phyloP scores from a whole-genome alignment of 2,329 filamentous ascomycete species.

The Plectosphaerella cucumerina region DNA sequence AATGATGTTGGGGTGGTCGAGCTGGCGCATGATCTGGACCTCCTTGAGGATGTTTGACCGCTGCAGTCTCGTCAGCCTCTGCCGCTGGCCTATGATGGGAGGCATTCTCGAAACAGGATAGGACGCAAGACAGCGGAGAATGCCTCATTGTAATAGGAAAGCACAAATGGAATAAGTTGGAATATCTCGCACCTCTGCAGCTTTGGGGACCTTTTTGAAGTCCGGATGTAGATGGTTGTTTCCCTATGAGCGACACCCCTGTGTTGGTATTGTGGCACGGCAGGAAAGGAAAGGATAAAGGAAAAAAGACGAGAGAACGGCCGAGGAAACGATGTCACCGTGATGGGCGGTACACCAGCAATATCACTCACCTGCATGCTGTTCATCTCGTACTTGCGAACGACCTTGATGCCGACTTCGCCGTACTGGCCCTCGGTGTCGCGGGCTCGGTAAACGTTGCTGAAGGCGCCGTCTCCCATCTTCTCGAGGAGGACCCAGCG shows the following conservation, averaged over 20 bases:
- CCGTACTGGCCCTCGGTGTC: slow-evolving; percentile 67
- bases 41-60: slow-evolving; percentile 97
- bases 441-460: slow-evolving; percentile 90
- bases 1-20: slow-evolving; percentile 95
- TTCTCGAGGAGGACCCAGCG: slow-evolving; percentile 86
- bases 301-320: slow-evolving; percentile 16
- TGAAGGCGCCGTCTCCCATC: slow-evolving; percentile 99
- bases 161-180: slow-evolving; percentile 25
- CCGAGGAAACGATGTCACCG: slow-evolving; percentile 8
- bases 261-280: slow-evolving; percentile 44
- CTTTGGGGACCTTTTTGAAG: slow-evolving; percentile 91
- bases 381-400: slow-evolving; percentile 99
- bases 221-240: slow-evolving; percentile 91
- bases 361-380: slow-evolving; percentile 82
- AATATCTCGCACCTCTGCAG: slow-evolving; percentile 84
- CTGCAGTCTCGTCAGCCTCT: slow-evolving; percentile 39
- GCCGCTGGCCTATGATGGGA: not conserved
- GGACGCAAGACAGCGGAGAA: slow-evolving; percentile 22
- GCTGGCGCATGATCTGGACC: slow-evolving; percentile 95
- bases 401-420: slow-evolving; percentile 96
- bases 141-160: slow-evolving; percentile 22
- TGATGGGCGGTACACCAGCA: slow-evolving; percentile 3
- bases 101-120: slow-evolving; percentile 13
- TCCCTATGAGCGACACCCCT: slow-evolving; percentile 60
- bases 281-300: slow-evolving; percentile 16